phyloP scores from a whole-genome alignment of 2,329 filamentous ascomycete genomes.

The Stemphylium beticola region DNA sequence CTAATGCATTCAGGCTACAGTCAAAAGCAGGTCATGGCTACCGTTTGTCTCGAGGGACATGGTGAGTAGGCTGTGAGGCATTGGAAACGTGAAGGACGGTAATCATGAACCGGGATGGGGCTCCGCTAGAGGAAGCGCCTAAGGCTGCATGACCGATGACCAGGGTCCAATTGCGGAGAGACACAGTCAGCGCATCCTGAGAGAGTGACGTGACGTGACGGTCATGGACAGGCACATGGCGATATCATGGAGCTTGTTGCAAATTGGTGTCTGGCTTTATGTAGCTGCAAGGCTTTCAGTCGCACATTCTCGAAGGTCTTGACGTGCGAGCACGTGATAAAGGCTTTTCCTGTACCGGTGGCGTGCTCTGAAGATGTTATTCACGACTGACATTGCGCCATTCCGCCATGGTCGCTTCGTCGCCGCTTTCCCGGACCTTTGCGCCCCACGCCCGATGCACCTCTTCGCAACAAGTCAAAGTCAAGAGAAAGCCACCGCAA shows the following conservation, averaged over 20 bases:
- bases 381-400: slow-evolving; percentile 19
- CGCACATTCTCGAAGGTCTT: too few species aligned
- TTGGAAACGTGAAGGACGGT: background rate
- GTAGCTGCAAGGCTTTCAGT: background rate
- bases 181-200: background rate
- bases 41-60: background rate
- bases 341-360: background rate
- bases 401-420: slow-evolving; percentile 5
- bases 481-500: background rate
- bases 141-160: background rate
- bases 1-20: background rate
- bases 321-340: slow-evolving; percentile 1
- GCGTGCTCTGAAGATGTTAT: slow-evolving; percentile 23
- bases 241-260: background rate
- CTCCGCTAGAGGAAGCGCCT: background rate
- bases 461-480: background rate
- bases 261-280: background rate
- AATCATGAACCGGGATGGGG: background rate
- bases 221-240: background rate
- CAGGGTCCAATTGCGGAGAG: slow-evolving; percentile 2
- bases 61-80: background rate
- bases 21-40: background rate
- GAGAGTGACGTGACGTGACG: background rate
- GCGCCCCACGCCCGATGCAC: background rate
- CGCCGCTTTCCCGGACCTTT: slow-evolving; percentile 4